These are phyloP conservation scores for Pichia paraexigua DNA, from an alignment of 805 yeast genomes.

Conservation along the genomic window DNA sequence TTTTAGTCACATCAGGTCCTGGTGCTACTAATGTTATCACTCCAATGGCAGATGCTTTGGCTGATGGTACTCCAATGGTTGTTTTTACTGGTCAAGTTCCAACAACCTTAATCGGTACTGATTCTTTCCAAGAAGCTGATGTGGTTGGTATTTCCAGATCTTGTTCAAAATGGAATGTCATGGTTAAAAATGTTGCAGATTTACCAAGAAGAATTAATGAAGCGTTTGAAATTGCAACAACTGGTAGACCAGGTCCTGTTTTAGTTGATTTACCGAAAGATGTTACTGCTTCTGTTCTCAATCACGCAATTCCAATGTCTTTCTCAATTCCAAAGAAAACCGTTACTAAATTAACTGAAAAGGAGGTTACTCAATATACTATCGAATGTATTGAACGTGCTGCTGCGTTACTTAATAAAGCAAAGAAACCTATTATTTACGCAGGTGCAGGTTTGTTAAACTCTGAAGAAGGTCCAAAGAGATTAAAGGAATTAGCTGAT, in stretches of 20 bases:
- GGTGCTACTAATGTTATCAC: constrained; percentile 98
- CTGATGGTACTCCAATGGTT: constrained; percentile 95
- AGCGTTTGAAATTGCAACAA: constrained; percentile 93
- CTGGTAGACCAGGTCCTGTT: constrained; percentile 98
- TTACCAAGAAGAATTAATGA: constrained; percentile 93
- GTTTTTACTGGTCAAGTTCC: constrained; percentile 98
- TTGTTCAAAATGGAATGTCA: constrained; percentile 98
- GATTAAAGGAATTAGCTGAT: constrained; percentile 77
- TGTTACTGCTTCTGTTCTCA: constrained; percentile 86
- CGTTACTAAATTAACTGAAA: constrained; percentile 58
- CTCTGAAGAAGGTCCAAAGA: constrained; percentile 68
- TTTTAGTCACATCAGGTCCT: constrained; percentile 97
- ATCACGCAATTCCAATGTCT: constrained; percentile 75
- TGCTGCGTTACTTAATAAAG: constrained; percentile 68
- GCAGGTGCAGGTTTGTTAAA: constrained; percentile 89
- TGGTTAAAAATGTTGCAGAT: constrained; percentile 93
- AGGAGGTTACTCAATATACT: constrained; percentile 67
- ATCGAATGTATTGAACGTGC: constrained; percentile 66
- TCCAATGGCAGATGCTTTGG: constrained; percentile 96
- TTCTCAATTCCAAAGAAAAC: constrained; percentile 72
- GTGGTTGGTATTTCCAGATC: constrained; percentile 94
- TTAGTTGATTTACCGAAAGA: constrained; percentile 96
- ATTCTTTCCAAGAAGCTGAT: constrained; percentile 99
- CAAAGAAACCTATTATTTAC: constrained; percentile 82
- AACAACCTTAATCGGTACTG: constrained; percentile 93